Evolutionary conservation across 208 protist genomes (phyloP).

Genomic region (Wallacemonas collosoma): DNA sequence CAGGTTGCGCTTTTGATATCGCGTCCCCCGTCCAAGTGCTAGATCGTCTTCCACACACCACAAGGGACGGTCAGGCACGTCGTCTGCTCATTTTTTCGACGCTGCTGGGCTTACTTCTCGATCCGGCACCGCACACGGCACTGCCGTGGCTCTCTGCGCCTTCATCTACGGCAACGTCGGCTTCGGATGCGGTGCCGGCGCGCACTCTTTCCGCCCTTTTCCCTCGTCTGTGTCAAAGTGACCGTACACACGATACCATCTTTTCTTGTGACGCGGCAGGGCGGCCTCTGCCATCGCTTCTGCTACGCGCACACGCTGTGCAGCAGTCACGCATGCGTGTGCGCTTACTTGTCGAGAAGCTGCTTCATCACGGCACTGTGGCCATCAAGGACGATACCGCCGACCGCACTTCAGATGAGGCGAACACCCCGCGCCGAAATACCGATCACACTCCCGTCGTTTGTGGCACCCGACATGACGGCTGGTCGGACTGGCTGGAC

Average conservation of each 20-base stretch:
- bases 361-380: not conserved
- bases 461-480: too few relatives aligned
- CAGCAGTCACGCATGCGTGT: not conserved
- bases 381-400: not conserved
- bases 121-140: not conserved
- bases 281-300: not conserved
- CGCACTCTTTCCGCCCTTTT: slow-evolving; percentile 5
- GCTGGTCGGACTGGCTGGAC: slow-evolving; percentile 30
- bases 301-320: not conserved
- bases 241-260: not conserved
- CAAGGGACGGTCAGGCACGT: not conserved
- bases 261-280: slow-evolving; percentile 3
- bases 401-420: too few relatives aligned
- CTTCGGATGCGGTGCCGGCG: not conserved
- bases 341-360: not conserved
- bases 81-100: not conserved
- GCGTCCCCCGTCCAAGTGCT: not conserved
- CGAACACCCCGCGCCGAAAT: too few relatives aligned
- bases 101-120: slow-evolving; percentile 20
- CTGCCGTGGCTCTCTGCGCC: slow-evolving; percentile 20
- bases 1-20: not conserved
- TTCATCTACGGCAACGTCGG: too few relatives aligned
- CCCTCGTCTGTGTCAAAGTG: not conserved
- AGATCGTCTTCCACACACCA: not conserved
- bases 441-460: too few relatives aligned